Base-by-base conservation (phyloP, 75 land plant species). In the Picea sitchensis region DNA sequence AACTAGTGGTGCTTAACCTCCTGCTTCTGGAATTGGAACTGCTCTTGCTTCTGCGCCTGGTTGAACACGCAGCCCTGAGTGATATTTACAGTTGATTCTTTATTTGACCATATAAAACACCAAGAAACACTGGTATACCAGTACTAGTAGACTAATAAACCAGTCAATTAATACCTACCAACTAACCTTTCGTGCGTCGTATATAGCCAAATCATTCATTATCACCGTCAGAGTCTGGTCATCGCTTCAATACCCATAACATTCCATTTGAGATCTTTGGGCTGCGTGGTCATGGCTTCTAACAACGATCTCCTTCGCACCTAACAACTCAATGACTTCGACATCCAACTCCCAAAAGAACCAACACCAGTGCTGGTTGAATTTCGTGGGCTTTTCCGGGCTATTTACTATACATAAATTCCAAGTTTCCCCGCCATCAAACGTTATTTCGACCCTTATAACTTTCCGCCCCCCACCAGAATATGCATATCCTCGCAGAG, bases 281-380 rank as follows among this genome's bases (percentile, higher is more conserved):
- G 98, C 71, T 94, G 99, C 20, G 95, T 94, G 90, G 94, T 96
- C 84, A 85, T 92, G 81, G 92, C 65, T 65, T 91, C 81, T 89
- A 30, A 96, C 99, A 5, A 90, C 99, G 18, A 96, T 87, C 84
- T 92, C 98, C 82, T 91, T 91, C 79, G 92, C 88, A 2, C 85
- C 85, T 38, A 96, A 83, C 6, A 96, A 85, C 76, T 91, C 91
- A 7, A 92, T 81, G 13, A 87, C 88, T 75, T 96, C 95, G 3
- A 94, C 88, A 18, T 87, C 88, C 5, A 96, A 20, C 34, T 91
- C 87, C 99, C 99, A 96, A 86, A 96, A 91, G 76, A 92, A 91
- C 99, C 99, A 96, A 80, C 99, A 96, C 99, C 99, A 96, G 87
- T 96, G 88, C 77, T 87, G 92, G 63, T 98, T 95, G 67, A 88